phyloP scores from a whole-genome alignment of 1,139 yeast genomes.

The Yamadazyma sp. region DNA sequence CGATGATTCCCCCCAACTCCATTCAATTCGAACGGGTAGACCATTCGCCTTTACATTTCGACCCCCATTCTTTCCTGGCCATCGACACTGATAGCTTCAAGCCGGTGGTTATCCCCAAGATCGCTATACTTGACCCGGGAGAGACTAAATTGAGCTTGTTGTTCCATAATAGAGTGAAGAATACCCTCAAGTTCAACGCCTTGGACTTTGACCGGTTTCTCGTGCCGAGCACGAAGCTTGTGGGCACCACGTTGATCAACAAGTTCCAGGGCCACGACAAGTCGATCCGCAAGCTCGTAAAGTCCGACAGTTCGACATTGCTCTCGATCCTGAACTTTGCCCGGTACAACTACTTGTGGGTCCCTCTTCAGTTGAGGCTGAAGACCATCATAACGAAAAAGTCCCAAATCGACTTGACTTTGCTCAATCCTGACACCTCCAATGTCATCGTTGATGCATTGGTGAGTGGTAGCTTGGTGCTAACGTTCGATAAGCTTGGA shows the following conservation, averaged over 20 bases:
- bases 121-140: conserved; percentile 18
- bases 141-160: conserved; percentile 20
- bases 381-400: conserved; percentile 36
- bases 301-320: conserved; percentile 31
- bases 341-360: conserved; percentile 68
- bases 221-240: conserved; percentile 5
- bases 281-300: conserved; percentile 64
- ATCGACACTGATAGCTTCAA: conserved; percentile 16
- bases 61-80: conserved; percentile 13
- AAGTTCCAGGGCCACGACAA: conserved; percentile 85
- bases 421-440: conserved; percentile 8
- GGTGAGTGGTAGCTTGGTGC: conserved; percentile 37
- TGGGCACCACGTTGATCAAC: conserved; percentile 26
- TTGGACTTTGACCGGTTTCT: conserved; percentile 19
- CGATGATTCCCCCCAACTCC: conserved; percentile 46
- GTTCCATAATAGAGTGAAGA: conserved; percentile 41
- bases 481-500: conserved; percentile 56
- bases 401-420: conserved; percentile 27
- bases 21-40: conserved; percentile 25
- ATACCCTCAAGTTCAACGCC: conserved; percentile 32
- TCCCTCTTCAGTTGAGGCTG: conserved; percentile 35
- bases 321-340: conserved; percentile 45
- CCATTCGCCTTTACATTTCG: conserved; percentile 9
- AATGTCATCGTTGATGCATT: conserved; percentile 32
- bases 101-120: conserved; percentile 28